phyloP scores from a whole-genome alignment of 371 early-diverging fungal genomes.

The Haplosporangium sp. region DNA sequence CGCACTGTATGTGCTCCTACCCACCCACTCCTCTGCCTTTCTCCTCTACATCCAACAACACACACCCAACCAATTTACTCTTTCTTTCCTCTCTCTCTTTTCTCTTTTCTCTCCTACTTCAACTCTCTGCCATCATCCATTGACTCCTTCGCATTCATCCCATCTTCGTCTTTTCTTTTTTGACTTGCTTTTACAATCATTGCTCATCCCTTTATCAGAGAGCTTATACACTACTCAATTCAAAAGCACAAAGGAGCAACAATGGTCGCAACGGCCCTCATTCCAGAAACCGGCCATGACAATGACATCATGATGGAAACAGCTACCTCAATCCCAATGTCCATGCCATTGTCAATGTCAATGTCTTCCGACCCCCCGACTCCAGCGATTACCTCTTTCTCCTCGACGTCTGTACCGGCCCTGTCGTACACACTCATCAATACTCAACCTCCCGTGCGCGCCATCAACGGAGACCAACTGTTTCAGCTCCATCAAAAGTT shows the following conservation, averaged over 20 bases:
- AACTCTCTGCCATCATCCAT: not conserved
- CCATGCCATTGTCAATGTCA: not conserved
- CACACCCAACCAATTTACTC: not conserved
- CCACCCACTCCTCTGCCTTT: too few species aligned
- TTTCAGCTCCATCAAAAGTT: slow-evolving; percentile 55
- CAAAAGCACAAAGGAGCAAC: not conserved
- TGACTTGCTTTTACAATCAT: too few species aligned
- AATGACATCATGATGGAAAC: not conserved
- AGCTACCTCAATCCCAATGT: not conserved
- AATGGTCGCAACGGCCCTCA: slow-evolving; percentile 33
- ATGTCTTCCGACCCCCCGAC: slow-evolving; percentile 6
- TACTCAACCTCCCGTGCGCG: slow-evolving; percentile 49
- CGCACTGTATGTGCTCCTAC: too few species aligned
- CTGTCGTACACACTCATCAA: slow-evolving; percentile 36
- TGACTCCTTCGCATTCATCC: not conserved
- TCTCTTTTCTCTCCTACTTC: not conserved
- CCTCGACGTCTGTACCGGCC: not conserved
- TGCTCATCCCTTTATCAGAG: not conserved
- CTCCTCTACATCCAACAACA: too few species aligned
- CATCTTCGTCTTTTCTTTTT: not conserved
- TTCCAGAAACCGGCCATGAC: not conserved
- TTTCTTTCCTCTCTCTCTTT: not conserved
- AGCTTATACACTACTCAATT: not conserved
- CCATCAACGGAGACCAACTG: slow-evolving; percentile 46
- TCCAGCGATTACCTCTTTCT: not conserved